Conservation (phyloP, 2,329 filamentous ascomycete species). For the Ophiostoma perfectum region DNA sequence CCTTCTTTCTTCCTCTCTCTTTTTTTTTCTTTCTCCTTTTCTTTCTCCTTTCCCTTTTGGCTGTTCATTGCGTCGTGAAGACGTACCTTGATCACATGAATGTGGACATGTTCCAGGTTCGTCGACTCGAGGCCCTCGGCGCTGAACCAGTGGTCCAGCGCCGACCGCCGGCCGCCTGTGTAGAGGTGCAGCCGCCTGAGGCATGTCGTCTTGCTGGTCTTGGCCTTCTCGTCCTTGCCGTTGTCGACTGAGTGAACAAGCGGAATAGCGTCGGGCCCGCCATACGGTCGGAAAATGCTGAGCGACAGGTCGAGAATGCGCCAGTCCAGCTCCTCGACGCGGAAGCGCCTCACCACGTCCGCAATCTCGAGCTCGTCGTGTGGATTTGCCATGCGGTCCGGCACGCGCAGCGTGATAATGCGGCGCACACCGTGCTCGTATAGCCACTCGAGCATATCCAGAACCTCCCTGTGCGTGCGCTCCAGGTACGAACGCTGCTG, state of each 20-base stretch:
- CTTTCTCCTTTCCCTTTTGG: neutral
- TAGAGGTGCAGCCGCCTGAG: neutral
- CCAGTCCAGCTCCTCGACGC: neutral
- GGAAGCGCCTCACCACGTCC: no score
- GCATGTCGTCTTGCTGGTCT: neutral
- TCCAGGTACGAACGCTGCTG: slow-evolving; percentile 10
- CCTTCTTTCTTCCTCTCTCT: neutral
- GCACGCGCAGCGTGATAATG: slow-evolving; percentile 24
- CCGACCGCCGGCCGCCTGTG: neutral
- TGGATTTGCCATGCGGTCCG: slow-evolving; percentile 21
- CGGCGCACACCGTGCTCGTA: slow-evolving; percentile 13
- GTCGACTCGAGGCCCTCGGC: neutral
- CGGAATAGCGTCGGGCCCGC: neutral
- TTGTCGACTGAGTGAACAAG: neutral
- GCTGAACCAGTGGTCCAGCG: neutral
- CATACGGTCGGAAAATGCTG: neutral
- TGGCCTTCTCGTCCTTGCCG: neutral
- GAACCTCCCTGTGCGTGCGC: slow-evolving; percentile 16
- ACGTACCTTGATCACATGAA: neutral
- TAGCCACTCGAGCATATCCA: slow-evolving; percentile 23
- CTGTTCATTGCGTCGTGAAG: no score
- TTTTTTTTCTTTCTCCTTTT: neutral
- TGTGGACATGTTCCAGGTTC: neutral
- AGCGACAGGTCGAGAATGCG: neutral
- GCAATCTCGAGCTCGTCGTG: slow-evolving; percentile 24